These are phyloP conservation scores for Teunomyces barrocoloradensis DNA, from an alignment of 805 yeast species.

Conservation along the genomic window DNA sequence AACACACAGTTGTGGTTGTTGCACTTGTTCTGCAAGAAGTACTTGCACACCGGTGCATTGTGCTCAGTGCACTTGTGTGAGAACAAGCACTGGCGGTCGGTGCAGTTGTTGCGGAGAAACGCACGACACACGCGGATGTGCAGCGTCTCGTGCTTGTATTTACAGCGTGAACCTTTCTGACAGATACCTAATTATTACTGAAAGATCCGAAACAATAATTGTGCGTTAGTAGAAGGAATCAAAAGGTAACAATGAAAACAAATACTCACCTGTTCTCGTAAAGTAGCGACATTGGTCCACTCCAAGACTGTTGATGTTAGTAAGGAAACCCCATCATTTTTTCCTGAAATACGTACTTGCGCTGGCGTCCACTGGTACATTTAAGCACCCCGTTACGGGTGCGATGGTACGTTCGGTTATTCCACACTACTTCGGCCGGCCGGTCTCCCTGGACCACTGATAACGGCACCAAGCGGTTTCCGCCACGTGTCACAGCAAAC, in stretches of 20 bases:
- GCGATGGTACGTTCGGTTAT: constrained; percentile 24
- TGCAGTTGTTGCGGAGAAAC: constrained; percentile 48
- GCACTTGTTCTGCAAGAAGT: constrained; percentile 25
- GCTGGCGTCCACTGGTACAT: constrained; percentile 10
- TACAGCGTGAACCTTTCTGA: constrained; percentile 49
- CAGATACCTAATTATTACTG: constrained; percentile 46
- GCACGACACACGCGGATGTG: constrained; percentile 57
- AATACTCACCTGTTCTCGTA: constrained; percentile 37
- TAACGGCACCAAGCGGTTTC: constrained; percentile 41
- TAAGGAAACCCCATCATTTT: background rate
- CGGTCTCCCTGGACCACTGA: constrained; percentile 16
- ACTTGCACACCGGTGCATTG: constrained; percentile 48
- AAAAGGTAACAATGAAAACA: background rate
- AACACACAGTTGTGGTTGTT: constrained; percentile 51
- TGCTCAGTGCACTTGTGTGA: constrained; percentile 58
- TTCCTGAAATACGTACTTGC: constrained; percentile 11
- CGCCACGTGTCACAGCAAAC: constrained; percentile 43
- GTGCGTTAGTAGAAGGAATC: constrained; percentile 11
- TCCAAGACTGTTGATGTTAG: constrained; percentile 12
- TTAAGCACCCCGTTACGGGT: constrained; percentile 26
- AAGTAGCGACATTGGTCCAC: constrained; percentile 33
- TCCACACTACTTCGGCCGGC: constrained; percentile 27
- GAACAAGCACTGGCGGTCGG: constrained; percentile 46
- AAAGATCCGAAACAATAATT: constrained; percentile 19
- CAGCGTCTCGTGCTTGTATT: constrained; percentile 48